A percentile compares a stretch with the other conserved stretches of the same genome.
These are phyloP conservation scores for Talinum fruticosum DNA, from an alignment of 148 eudicot species.

Conservation along the genomic window DNA sequence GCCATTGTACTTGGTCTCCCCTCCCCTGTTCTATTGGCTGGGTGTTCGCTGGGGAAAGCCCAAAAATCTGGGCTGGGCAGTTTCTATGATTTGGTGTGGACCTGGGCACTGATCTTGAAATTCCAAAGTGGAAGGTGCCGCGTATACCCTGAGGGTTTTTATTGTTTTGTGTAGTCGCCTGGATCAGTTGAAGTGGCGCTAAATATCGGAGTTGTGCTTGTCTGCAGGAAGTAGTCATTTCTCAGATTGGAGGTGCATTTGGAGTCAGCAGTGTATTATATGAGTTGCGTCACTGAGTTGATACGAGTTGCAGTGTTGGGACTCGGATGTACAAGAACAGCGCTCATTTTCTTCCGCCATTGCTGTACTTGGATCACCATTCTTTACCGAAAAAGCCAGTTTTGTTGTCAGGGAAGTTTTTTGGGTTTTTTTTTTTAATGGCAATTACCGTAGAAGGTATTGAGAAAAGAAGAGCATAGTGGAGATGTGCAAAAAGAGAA, in stretches of 20 bases:
- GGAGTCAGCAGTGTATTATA: neutral
- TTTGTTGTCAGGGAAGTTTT: neutral
- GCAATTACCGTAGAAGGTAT: neutral
- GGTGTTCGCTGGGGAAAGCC: neutral
- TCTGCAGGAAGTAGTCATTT: constrained; percentile 21
- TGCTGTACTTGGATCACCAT: neutral
- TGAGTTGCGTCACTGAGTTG: neutral
- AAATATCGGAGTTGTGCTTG: neutral
- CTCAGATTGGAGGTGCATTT: neutral
- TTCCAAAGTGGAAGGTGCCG: too few species aligned
- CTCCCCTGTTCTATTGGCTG: too few species aligned
- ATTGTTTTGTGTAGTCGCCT: too few species aligned
- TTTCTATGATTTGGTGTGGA: too few species aligned
- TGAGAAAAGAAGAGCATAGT: too few species aligned
- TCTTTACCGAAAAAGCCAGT: neutral
- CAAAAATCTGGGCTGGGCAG: too few species aligned
- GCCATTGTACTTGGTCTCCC: too few species aligned
- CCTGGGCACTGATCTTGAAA: too few species aligned
- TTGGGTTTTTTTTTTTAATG: neutral
- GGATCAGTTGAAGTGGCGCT: neutral
- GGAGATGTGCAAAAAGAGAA: too few species aligned
- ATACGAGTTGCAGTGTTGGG: neutral
- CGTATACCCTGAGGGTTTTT: too few species aligned
- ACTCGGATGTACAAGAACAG: neutral
- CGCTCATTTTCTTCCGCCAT: neutral